Base-by-base conservation (phyloP, 2,329 filamentous ascomycete species). In the Coccinonectria pachysandricola region DNA sequence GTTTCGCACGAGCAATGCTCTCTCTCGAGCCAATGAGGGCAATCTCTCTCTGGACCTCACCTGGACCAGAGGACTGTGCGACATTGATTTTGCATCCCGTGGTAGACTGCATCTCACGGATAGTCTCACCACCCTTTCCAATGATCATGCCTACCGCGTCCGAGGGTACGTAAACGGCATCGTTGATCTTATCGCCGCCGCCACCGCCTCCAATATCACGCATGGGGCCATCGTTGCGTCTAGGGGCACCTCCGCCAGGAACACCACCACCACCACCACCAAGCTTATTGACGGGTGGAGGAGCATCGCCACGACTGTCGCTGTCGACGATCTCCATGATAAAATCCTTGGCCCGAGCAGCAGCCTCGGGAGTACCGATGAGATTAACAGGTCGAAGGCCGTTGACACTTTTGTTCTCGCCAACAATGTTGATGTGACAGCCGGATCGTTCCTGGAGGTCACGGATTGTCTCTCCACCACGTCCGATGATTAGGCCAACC, bases 91-190 rank as follows among this genome's bases (percentile, higher is more conserved):
- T 93, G 68, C 87, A 94, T 23, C 83, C 81, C 5, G 84, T 91
- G 16, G 64, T 70, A 48, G 76, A 79, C 54, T 94, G 86, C 79
- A 94, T 92, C 42, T 93, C 84, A 39, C 87, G 85, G 50, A 94
- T 94, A 0, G 86, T 92, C 59, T 94, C 86, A 39, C 86, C 86
- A 30, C 84, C 82, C 64, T 93, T 93, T 39, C 87, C 86, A 35
- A 94, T 94, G 39, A 94, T 93, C 86, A 94, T 94, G 34, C 86
- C 86, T 28, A 94, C 86, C 5, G 86, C 81, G 51, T 94, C 86
- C 12, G 85, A 88, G 8, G 86, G 86, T 7, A 94, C 85, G 41
- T 75, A 77, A 36, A 94, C 84, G 20, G 75, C 77, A 47, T 94
- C 84, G 46, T 79, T 86, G 45, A 81, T 69, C 60, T 87, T 88